These are phyloP conservation scores for Chytriomyces sp. DNA, from an alignment of 192 early-diverging fungal species.

Conservation along the genomic window DNA sequence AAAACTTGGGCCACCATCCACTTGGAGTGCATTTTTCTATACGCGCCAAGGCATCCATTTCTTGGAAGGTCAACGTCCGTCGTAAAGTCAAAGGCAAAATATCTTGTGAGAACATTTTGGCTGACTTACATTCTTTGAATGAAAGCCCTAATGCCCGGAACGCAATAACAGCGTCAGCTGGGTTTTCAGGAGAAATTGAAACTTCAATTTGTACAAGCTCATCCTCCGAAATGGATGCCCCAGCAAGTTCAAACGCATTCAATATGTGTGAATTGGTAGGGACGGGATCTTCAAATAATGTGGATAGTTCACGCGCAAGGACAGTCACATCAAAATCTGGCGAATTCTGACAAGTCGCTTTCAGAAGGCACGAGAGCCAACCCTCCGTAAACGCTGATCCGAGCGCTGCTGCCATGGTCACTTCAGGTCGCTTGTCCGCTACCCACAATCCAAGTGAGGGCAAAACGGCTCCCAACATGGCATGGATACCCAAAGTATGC, in stretches of 20 bases:
- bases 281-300: not conserved
- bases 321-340: constrained; percentile 1
- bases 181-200: constrained; percentile 4
- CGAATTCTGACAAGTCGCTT: not conserved
- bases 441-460: constrained; percentile 21
- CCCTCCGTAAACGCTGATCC: not conserved
- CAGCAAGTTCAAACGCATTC: not conserved
- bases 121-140: not conserved
- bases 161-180: not conserved
- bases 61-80: not conserved
- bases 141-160: constrained; percentile 2
- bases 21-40: not conserved
- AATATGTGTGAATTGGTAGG: not conserved
- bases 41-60: not conserved
- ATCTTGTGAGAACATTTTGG: constrained; percentile 1
- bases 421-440: not conserved
- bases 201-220: not conserved
- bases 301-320: constrained; percentile 4
- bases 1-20: constrained; percentile 25
- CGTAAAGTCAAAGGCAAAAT: constrained; percentile 2
- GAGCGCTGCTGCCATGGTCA: not conserved
- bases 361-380: constrained; percentile 8
- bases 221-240: not conserved
- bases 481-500: constrained; percentile 2
- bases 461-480: not conserved